These are phyloP conservation scores for Paracorniculantispora psalliotae DNA, from an alignment of 2,329 filamentous ascomycete genomes.

Conservation along the genomic window DNA sequence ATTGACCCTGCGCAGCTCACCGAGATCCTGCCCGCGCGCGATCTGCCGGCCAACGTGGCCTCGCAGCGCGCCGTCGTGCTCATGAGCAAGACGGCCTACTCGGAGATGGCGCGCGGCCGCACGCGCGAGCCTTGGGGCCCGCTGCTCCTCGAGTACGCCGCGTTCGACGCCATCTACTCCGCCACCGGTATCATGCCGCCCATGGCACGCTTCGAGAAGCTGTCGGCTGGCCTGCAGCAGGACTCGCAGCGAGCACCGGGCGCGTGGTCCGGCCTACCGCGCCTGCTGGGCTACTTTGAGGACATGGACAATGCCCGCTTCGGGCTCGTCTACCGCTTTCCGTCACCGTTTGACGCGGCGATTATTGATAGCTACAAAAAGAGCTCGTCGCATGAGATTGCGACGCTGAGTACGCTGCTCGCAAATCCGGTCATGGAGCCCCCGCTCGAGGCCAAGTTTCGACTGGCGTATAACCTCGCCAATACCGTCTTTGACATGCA, in stretches of 20 bases:
- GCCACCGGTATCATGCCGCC: constrained; percentile 59
- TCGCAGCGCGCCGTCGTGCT: constrained; percentile 42
- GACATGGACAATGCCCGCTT: constrained; percentile 65
- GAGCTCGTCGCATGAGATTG: constrained; percentile 45
- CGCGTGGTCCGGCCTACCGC: constrained; percentile 58
- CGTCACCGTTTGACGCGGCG: constrained; percentile 57
- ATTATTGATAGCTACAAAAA: constrained; percentile 48
- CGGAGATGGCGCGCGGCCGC: constrained; percentile 40
- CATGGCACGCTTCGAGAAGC: constrained; percentile 59
- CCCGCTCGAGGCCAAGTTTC: constrained; percentile 69
- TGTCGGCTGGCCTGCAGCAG: constrained; percentile 53
- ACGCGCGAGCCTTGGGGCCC: constrained; percentile 45
- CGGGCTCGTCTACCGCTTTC: constrained; percentile 71
- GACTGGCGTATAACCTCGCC: constrained; percentile 66
- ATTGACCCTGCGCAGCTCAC: constrained; percentile 52
- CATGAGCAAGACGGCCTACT: constrained; percentile 47
- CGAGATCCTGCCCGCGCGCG: constrained; percentile 39
- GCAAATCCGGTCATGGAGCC: constrained; percentile 52
- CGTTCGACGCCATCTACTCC: constrained; percentile 58
- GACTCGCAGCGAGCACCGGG: constrained; percentile 46
- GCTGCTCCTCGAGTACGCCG: constrained; percentile 67
- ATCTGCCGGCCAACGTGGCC: constrained; percentile 25
- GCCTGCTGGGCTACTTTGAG: constrained; percentile 67
- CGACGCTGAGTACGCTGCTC: constrained; percentile 51
- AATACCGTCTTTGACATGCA: constrained; percentile 72